These are phyloP conservation scores for Eimeria sp. DNA, from an alignment of 169 alveolate species.

Conservation along the genomic window DNA sequence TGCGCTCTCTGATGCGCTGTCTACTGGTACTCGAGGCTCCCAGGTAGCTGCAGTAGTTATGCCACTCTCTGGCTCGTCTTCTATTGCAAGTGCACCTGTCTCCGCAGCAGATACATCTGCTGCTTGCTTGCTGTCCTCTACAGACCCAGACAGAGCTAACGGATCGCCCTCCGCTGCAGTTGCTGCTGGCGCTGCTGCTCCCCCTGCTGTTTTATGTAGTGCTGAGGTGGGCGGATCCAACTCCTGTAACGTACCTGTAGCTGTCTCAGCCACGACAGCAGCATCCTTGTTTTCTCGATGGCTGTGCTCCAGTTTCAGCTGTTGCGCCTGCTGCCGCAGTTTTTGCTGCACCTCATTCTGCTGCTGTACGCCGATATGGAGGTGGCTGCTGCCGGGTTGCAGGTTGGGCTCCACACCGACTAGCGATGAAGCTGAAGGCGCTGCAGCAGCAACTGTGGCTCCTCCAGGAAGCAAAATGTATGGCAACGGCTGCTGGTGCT, in stretches of 20 bases:
- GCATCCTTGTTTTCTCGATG: not conserved
- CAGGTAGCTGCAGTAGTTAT: not conserved
- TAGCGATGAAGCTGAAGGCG: conserved; percentile 18
- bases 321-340: conserved; percentile 32
- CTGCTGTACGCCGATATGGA: conserved; percentile 3
- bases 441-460: conserved; percentile 32
- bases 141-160: not conserved
- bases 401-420: conserved; percentile 6
- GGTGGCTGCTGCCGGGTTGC: conserved; percentile 23
- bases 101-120: not conserved
- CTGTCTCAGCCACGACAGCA: not conserved
- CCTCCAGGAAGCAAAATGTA: not conserved
- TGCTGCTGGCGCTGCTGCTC: conserved; percentile 18
- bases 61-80: not conserved
- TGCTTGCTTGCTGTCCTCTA: not conserved
- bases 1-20: not conserved
- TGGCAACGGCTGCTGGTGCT: conserved; percentile 55
- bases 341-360: conserved; percentile 31
- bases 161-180: not conserved
- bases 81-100: not conserved
- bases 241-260: not conserved
- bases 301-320: not conserved
- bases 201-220: not conserved
- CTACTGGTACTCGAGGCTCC: conserved; percentile 23
- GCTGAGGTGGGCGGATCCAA: not conserved